Evolutionary conservation across 1,284 basidiomycete species (phyloP).

Genomic region (Puccinia horiana): DNA sequence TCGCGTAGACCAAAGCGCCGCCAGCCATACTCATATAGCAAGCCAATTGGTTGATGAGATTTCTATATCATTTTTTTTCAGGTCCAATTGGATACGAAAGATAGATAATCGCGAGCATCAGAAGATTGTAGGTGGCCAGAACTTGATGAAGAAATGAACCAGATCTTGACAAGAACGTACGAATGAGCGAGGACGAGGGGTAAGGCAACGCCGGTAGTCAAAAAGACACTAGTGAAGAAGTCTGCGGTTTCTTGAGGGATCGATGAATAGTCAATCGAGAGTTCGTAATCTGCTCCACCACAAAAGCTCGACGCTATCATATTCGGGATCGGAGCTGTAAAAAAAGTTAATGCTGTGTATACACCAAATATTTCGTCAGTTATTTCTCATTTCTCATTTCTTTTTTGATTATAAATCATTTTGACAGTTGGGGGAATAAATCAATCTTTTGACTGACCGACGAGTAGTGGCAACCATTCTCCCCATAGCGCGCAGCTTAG

Average conservation of each 20-base stretch:
- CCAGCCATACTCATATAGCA: slow-evolving; percentile 92
- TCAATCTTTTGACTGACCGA: slow-evolving; percentile 69
- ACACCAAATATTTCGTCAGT: neutral
- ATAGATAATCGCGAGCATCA: too few species aligned
- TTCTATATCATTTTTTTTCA: neutral
- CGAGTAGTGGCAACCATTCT: slow-evolving; percentile 95
- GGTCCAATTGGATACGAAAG: too few species aligned
- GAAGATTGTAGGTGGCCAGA: too few species aligned
- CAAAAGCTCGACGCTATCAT: slow-evolving; percentile 65
- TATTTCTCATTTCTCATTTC: neutral
- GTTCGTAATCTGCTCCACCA: slow-evolving; percentile 63
- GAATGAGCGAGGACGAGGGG: slow-evolving; percentile 91
- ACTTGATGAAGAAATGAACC: neutral
- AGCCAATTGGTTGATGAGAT: slow-evolving; percentile 79
- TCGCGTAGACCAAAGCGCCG: slow-evolving; percentile 91
- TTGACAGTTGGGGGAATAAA: neutral
- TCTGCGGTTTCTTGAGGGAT: slow-evolving; percentile 85
- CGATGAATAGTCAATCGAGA: slow-evolving; percentile 68
- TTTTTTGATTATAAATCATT: neutral
- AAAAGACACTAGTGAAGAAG: slow-evolving; percentile 85
- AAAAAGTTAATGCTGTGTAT: slow-evolving; percentile 80
- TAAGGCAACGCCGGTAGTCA: slow-evolving; percentile 86
- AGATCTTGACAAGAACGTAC: slow-evolving; percentile 53
- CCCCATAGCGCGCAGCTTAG: slow-evolving; percentile 92
- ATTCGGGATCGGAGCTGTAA: slow-evolving; percentile 92